Evolutionary conservation across 345 rosid genomes (phyloP).

Genomic region (Trapa bicornis): DNA sequence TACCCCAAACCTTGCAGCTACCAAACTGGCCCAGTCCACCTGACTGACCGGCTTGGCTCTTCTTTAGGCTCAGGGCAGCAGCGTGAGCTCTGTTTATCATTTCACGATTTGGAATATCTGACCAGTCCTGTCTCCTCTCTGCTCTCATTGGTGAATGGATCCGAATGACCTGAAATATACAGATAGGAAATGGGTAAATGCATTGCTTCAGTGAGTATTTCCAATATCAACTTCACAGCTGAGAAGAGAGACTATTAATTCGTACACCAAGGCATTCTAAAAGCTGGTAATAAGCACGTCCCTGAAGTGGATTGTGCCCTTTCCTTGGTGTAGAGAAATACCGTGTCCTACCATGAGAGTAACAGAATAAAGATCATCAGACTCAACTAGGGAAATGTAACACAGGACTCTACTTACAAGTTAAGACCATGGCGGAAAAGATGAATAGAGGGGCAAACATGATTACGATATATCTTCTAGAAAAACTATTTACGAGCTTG

Average conservation of each 20-base stretch:
- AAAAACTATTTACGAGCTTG: not conserved
- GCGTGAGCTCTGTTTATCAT: conserved; percentile 59
- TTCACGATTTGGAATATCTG: conserved; percentile 72
- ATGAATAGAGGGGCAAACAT: not conserved
- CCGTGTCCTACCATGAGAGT: conserved; percentile 49
- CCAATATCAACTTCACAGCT: not conserved
- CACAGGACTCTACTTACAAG: not conserved
- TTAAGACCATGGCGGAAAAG: not conserved
- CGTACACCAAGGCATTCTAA: conserved; percentile 95
- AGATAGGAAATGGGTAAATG: not conserved
- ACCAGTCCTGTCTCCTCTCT: conserved; percentile 64
- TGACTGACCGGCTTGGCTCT: conserved; percentile 25
- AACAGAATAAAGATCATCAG: not conserved
- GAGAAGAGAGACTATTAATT: not conserved
- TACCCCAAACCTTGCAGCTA: conserved; percentile 89
- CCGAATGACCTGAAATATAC: conserved; percentile 57
- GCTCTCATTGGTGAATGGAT: conserved; percentile 95
- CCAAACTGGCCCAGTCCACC: conserved; percentile 55
- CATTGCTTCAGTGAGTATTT: not conserved
- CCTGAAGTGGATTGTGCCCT: conserved; percentile 98
- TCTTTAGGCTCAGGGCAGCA: conserved; percentile 66
- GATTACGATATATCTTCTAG: not conserved
- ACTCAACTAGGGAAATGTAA: not conserved
- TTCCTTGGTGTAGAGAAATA: conserved; percentile 85
- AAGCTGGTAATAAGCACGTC: conserved; percentile 93